phyloP scores from a whole-genome alignment of 257 asterid species.

The Solanum appendiculatum region DNA sequence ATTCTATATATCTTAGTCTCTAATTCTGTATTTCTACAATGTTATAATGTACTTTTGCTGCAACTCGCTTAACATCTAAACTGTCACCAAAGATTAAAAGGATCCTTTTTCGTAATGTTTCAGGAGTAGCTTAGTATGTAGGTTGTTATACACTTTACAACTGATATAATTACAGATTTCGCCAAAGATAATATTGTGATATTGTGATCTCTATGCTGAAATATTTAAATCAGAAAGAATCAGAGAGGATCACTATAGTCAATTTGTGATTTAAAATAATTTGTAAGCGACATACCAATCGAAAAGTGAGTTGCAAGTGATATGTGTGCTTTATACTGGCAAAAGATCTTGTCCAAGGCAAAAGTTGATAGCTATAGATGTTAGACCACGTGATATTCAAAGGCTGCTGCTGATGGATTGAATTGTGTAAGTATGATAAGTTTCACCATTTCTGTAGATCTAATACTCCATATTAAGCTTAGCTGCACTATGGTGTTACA shows the following conservation, averaged over 20 bases:
- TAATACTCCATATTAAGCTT: neutral
- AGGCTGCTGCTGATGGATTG: neutral
- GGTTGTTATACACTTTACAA: neutral
- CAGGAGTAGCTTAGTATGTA: neutral
- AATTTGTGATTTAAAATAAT: neutral
- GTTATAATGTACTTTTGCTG: neutral
- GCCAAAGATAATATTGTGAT: neutral
- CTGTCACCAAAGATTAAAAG: neutral
- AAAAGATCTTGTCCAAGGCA: neutral
- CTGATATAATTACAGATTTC: neutral
- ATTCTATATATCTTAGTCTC: neutral
- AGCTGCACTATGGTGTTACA: neutral
- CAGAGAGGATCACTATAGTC: neutral
- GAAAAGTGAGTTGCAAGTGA: neutral
- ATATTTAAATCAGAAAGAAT: neutral
- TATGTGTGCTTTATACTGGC: neutral
- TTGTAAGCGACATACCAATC: neutral
- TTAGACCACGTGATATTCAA: neutral
- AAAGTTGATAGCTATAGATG: neutral
- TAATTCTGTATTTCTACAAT: neutral
- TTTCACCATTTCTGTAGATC: neutral
- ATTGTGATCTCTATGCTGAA: neutral
- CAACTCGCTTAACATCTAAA: neutral
- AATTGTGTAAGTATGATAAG: neutral
- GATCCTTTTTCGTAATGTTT: neutral